These are phyloP conservation scores for Umbelopsis sp. DNA, from an alignment of 371 early-diverging fungal genomes.

Conservation along the genomic window DNA sequence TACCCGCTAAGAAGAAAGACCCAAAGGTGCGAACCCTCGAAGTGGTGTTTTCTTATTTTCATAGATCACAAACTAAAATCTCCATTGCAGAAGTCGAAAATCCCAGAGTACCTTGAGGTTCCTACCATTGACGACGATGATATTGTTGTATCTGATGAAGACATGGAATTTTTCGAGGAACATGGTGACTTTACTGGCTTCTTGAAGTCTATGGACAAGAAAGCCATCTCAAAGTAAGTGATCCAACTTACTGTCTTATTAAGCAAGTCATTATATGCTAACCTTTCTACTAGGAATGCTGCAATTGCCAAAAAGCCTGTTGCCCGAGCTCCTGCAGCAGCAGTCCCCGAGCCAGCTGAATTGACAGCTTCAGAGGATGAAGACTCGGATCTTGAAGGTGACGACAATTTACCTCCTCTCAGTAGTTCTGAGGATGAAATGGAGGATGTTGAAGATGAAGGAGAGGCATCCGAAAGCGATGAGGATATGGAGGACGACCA, in stretches of 20 bases:
- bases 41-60: background rate
- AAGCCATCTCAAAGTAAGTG: constrained; percentile 43
- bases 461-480: constrained; percentile 18
- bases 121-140: constrained; percentile 44
- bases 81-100: background rate
- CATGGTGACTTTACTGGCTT: constrained; percentile 33
- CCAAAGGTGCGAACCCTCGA: background rate
- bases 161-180: constrained; percentile 57
- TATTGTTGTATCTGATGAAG: constrained; percentile 65
- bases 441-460: constrained; percentile 24
- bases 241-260: too few species aligned
- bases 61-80: background rate
- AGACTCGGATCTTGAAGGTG: constrained; percentile 39
- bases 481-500: constrained; percentile 27
- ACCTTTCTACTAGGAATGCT: constrained; percentile 14
- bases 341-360: constrained; percentile 28
- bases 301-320: constrained; percentile 25
- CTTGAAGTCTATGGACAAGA: constrained; percentile 33
- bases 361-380: constrained; percentile 50
- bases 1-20: constrained; percentile 9
- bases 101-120: constrained; percentile 31
- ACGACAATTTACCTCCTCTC: constrained; percentile 35
- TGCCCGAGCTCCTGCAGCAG: constrained; percentile 15
- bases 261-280: background rate
- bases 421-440: constrained; percentile 31